phyloP scores from a whole-genome alignment of 1,139 yeast species.

The Geotrichum europaeum region DNA sequence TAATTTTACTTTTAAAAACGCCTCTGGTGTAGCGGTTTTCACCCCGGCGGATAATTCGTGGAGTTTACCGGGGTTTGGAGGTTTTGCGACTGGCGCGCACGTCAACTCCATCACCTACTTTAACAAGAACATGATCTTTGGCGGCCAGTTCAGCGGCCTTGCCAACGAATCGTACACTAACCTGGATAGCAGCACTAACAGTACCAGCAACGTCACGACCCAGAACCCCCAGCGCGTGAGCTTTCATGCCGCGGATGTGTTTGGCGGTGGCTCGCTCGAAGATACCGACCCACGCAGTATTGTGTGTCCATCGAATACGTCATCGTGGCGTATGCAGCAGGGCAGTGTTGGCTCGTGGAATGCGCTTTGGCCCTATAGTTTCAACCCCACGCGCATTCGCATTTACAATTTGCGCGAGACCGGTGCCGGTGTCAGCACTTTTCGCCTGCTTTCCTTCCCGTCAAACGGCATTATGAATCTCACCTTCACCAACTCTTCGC shows the following conservation, averaged over 20 bases:
- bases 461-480: conserved; percentile 87
- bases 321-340: conserved; percentile 51
- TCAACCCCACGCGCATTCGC: conserved; percentile 71
- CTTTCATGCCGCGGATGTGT: conserved; percentile 54
- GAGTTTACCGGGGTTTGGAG: conserved; percentile 59
- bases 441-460: conserved; percentile 73
- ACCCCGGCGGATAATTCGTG: conserved; percentile 43
- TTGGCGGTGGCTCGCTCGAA: conserved; percentile 45
- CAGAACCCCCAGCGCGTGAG: conserved; percentile 61
- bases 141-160: conserved; percentile 65
- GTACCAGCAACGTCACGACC: conserved; percentile 36
- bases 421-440: conserved; percentile 52
- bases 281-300: conserved; percentile 40
- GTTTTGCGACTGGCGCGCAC: conserved; percentile 57
- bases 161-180: conserved; percentile 44
- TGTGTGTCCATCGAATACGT: conserved; percentile 51
- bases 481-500: conserved; percentile 69
- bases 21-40: conserved; percentile 64
- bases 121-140: conserved; percentile 60
- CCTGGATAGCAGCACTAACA: conserved; percentile 27
- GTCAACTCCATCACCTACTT: conserved; percentile 57
- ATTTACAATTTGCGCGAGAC: conserved; percentile 50
- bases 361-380: conserved; percentile 51
- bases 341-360: conserved; percentile 61
- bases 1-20: conserved; percentile 48